phyloP scores from a whole-genome alignment of 116 monocot species.

The Phalaenopsis hybrid region DNA sequence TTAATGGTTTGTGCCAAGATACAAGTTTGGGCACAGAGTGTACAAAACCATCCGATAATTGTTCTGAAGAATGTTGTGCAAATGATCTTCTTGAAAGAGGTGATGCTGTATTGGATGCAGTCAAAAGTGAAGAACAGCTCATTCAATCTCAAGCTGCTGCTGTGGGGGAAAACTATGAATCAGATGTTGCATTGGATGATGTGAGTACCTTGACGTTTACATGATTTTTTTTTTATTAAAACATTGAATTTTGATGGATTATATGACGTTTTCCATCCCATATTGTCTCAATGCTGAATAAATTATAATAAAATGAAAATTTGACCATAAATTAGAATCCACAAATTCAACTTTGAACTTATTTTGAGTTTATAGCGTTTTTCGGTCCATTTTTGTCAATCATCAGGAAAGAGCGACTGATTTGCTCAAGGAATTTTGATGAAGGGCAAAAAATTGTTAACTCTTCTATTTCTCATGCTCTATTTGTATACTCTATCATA shows the following conservation, averaged over 20 bases:
- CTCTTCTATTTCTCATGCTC: too few species aligned
- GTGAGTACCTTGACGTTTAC: neutral
- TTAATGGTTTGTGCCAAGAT: neutral
- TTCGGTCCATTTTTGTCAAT: too few species aligned
- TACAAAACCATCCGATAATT: neutral
- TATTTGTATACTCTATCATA: too few species aligned
- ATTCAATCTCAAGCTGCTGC: neutral
- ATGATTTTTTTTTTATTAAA: neutral
- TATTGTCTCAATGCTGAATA: neutral
- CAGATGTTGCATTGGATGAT: constrained; percentile 7
- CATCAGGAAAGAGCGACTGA: too few species aligned
- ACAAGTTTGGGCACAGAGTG: neutral
- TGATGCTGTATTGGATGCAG: neutral
- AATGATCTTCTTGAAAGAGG: neutral
- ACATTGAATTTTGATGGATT: neutral
- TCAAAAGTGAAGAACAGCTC: neutral
- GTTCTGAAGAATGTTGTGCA: neutral
- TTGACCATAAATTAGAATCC: neutral
- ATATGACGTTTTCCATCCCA: neutral
- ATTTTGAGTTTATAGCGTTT: too few species aligned
- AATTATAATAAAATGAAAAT: neutral
- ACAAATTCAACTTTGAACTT: neutral
- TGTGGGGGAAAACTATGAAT: constrained; percentile 4
- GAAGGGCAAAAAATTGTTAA: too few species aligned
- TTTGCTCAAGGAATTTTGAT: too few species aligned